Conservation (phyloP, 768 basidiomycete species). For the Postia placenta region DNA sequence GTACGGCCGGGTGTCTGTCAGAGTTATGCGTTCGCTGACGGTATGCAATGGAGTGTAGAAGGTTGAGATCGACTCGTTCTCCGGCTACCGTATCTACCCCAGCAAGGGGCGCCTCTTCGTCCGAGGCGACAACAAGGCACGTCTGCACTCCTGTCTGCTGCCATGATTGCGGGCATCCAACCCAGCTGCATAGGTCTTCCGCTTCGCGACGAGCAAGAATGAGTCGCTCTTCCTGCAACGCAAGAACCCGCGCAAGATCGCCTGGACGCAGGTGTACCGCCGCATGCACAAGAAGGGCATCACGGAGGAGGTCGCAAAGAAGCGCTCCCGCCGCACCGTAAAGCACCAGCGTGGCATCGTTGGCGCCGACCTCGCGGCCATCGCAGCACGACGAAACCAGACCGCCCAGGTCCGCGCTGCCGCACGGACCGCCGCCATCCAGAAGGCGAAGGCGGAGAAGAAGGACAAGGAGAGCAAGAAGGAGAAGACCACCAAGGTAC, state of each 20-base stretch:
- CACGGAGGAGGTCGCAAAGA: constrained; percentile 99
- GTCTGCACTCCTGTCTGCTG: background rate
- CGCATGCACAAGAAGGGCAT: constrained; percentile 99
- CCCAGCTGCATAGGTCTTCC: constrained; percentile 66
- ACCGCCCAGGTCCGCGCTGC: constrained; percentile 78
- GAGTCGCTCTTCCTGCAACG: constrained; percentile 97
- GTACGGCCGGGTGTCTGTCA: background rate
- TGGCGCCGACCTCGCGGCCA: constrained; percentile 89
- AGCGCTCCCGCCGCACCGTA: constrained; percentile 92
- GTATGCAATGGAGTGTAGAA: constrained; percentile 46
- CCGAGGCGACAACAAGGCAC: constrained; percentile 92
- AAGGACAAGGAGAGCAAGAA: constrained; percentile 94
- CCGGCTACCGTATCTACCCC: constrained; percentile 96
- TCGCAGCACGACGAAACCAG: constrained; percentile 91
- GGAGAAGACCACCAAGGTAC: constrained; percentile 55
- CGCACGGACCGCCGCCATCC: constrained; percentile 77
- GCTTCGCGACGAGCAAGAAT: constrained; percentile 89
- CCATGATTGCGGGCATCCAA: background rate
- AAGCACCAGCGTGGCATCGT: constrained; percentile 98
- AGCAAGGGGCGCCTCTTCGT: constrained; percentile 95
- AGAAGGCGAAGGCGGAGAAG: constrained; percentile 95
- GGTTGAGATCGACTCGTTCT: constrained; percentile 98
- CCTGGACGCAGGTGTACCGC: constrained; percentile 92
- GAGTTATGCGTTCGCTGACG: background rate
- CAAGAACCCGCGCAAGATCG: constrained; percentile 99